Base-by-base conservation (phyloP, 352 stramenopile species). In the Peronospora tabacina region DNA sequence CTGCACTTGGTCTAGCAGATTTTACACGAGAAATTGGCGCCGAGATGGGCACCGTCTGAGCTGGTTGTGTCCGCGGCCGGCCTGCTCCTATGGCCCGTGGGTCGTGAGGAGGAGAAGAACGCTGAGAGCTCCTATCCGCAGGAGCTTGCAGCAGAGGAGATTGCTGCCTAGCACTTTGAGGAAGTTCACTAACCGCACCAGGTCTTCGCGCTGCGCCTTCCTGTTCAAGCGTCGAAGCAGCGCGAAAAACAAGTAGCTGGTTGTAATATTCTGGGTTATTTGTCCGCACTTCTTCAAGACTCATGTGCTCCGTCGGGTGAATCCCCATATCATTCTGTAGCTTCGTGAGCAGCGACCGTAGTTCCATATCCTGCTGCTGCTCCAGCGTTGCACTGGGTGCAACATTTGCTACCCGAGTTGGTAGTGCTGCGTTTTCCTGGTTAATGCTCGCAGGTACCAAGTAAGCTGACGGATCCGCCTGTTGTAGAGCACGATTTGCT, bases 321-420 rank as follows among this genome's bases (percentile, higher is more conserved):
- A 93, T 90, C 2, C 70, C 75, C 76, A 91, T 90, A 35, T 93
- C 82, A 38, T 90, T 93, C 59, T 93, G 82, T 20, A 93, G 61
- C 57, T 82, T 75, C n/a, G 79, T 90, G 16, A 93, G 64, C 35
- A 93, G 66, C 8, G 71, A 76, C 3, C 82, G 77, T 24, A 93
- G 63, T 55, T 88, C 80, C 74, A 90, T 78, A 45, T 93, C 82
- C 33, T 86, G 62, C 34, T 82, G 63, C 41, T 75, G 64, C 22
- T 71, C 30, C 19, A 56, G 41, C 34, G 61, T 70, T 6, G 33
- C 42, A 42, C 55, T 53, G 19, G 52, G 55, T 29, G 4, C 49
- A 12, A 37, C 45, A 20, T 22, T 35, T 7, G 38, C 12, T 28
- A 32, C 28, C n/a, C 43, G 37, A 37, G 48, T 6, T 28, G 41